Evolutionary conservation across 2,329 filamentous ascomycete species (phyloP).

Genomic region (Penicillium sp.): DNA sequence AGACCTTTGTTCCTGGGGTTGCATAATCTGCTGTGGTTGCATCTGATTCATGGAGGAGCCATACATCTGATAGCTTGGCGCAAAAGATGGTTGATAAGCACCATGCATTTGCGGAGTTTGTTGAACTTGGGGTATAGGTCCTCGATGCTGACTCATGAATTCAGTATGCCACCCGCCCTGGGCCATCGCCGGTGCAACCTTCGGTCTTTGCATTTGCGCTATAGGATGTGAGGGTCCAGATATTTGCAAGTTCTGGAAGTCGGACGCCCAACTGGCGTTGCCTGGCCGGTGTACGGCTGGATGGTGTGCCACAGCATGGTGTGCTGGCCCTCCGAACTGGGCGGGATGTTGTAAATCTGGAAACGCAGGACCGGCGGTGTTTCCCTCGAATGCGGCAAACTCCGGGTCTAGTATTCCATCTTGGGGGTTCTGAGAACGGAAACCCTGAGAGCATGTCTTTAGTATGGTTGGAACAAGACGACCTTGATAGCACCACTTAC

Average conservation of each 20-base stretch:
- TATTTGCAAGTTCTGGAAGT: constrained; percentile 48
- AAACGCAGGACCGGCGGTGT: constrained; percentile 32
- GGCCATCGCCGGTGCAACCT: constrained; percentile 35
- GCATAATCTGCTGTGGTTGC: constrained; percentile 27
- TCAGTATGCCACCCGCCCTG: constrained; percentile 60
- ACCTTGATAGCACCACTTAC: constrained; percentile 24
- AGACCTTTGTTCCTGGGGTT: constrained; percentile 23
- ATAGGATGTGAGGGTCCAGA: constrained; percentile 44
- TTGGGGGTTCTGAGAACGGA: constrained; percentile 59
- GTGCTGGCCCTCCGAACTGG: constrained; percentile 28
- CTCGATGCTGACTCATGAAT: constrained; percentile 49
- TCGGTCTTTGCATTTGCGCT: constrained; percentile 49
- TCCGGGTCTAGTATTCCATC: constrained; percentile 61
- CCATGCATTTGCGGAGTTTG: constrained; percentile 13
- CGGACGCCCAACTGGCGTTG: constrained; percentile 43
- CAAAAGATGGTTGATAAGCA: constrained; percentile 33
- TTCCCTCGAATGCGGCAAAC: constrained; percentile 65
- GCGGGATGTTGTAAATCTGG: constrained; percentile 41
- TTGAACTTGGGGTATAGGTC: constrained; percentile 24
- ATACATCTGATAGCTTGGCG: constrained; percentile 27
- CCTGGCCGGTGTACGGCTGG: constrained; percentile 9
- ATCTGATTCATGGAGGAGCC: constrained; percentile 22
- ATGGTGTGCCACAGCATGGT: constrained; percentile 25
- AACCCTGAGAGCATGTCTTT: constrained; percentile 50
- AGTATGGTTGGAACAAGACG: constrained; percentile 2